These are phyloP conservation scores for Boletus pseudopeckii DNA, from an alignment of 768 basidiomycete species.

Conservation along the genomic window DNA sequence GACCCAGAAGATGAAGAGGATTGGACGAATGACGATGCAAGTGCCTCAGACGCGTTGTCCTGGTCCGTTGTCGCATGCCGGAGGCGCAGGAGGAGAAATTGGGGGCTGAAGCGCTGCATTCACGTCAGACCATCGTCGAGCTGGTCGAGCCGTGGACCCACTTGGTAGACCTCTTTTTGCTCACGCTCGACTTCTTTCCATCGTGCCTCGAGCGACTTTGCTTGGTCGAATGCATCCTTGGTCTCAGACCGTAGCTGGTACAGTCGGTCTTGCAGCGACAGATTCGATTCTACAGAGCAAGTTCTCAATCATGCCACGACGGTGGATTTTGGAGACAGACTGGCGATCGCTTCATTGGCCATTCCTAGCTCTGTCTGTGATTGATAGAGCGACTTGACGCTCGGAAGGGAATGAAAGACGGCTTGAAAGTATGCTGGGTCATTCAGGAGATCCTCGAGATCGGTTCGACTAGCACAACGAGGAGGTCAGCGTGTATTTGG, in stretches of 20 bases:
- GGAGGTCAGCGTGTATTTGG: slow-evolving; percentile 9
- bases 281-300: slow-evolving; percentile 58
- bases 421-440: slow-evolving; percentile 87
- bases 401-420: slow-evolving; percentile 72
- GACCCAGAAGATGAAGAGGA: slow-evolving; percentile 38
- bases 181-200: slow-evolving; percentile 89
- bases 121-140: slow-evolving; percentile 8
- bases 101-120: slow-evolving; percentile 74
- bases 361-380: slow-evolving; percentile 74
- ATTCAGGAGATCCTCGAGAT: slow-evolving; percentile 83
- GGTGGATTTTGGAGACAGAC: slow-evolving; percentile 44
- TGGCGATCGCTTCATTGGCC: slow-evolving; percentile 84
- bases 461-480: slow-evolving; percentile 60
- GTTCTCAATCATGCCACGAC: slow-evolving; percentile 3
- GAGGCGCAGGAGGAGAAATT: slow-evolving; percentile 85
- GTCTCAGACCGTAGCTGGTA: slow-evolving; percentile 79
- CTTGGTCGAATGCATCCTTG: slow-evolving; percentile 83
- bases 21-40: slow-evolving; percentile 82
- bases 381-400: slow-evolving; percentile 71
- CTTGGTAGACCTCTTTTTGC: slow-evolving; percentile 87
- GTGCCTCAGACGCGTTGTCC: slow-evolving; percentile 82
- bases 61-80: slow-evolving; percentile 86
- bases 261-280: slow-evolving; percentile 70
- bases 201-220: slow-evolving; percentile 71
- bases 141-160: slow-evolving; percentile 28